Evolutionary conservation across 495 filamentous ascomycete species (phyloP).

Genomic region (Schizothecium vesticola): DNA sequence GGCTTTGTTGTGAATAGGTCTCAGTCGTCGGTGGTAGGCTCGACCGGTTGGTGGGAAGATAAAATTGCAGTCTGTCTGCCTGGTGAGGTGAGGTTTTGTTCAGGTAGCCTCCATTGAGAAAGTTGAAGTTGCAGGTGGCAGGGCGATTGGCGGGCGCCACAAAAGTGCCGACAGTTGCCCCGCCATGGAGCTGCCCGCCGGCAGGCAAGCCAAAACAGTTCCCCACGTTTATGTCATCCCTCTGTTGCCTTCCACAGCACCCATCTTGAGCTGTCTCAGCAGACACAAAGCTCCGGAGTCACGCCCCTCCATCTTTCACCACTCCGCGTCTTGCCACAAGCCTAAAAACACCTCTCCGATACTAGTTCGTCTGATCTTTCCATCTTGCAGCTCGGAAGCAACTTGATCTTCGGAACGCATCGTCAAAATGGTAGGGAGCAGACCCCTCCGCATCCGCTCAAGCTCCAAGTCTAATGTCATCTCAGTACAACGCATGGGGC

Average conservation of each 20-base stretch:
- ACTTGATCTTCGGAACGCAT: neutral
- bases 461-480: conserved; percentile 12
- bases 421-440: conserved; percentile 12
- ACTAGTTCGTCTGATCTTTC: neutral
- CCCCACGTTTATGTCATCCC: conserved; percentile 5
- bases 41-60: neutral
- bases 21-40: neutral
- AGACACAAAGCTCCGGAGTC: neutral
- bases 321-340: neutral
- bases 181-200: neutral
- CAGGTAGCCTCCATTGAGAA: neutral
- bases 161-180: conserved; percentile 5
- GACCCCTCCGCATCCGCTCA: conserved; percentile 1
- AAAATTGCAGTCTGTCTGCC: neutral
- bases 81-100: neutral
- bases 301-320: neutral
- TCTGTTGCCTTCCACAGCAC: conserved; percentile 7
- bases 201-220: neutral
- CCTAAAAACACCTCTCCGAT: neutral
- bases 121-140: neutral
- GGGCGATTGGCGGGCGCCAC: conserved; percentile 5
- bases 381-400: neutral
- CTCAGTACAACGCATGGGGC: conserved; percentile 30
- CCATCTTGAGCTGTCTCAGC: neutral
- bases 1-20: conserved; percentile 10